Evolutionary conservation across 139 green algal species (phyloP).

Genomic region (Chlamydomonas asymmetrica): DNA sequence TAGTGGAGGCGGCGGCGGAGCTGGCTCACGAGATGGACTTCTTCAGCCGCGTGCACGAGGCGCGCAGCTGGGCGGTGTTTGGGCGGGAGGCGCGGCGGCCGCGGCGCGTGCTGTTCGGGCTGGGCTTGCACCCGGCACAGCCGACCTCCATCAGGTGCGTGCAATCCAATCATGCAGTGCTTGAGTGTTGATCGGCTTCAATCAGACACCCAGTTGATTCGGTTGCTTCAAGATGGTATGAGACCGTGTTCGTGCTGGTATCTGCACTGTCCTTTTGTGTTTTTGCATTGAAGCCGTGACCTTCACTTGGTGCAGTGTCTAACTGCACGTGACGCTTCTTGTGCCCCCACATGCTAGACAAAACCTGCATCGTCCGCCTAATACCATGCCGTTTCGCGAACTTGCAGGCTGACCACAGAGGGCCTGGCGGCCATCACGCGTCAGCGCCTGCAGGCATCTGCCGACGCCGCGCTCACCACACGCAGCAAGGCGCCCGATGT

Average conservation of each 20-base stretch:
- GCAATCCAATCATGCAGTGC: not conserved
- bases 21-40: constrained; percentile 21
- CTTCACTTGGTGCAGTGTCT: too few relatives aligned
- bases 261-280: too few relatives aligned
- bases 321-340: too few relatives aligned
- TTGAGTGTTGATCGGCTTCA: not conserved
- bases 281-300: too few relatives aligned
- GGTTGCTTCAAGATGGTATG: not conserved
- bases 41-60: constrained; percentile 21
- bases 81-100: not conserved
- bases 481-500: too few relatives aligned
- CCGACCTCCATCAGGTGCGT: constrained; percentile 16
- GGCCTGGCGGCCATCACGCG: constrained; percentile 6
- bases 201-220: not conserved
- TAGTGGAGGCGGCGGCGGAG: constrained; percentile 17
- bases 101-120: constrained; percentile 9
- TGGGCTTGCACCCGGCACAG: constrained; percentile 17
- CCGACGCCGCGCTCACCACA: too few relatives aligned
- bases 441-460: too few relatives aligned
- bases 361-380: too few relatives aligned
- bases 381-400: too few relatives aligned
- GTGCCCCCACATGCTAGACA: too few relatives aligned
- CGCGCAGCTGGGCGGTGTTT: constrained; percentile 21
- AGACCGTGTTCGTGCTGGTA: not conserved
- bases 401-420: not conserved